A percentile compares a stretch with the other conserved stretches of the same genome.
phyloP scores from a whole-genome alignment of 2,329 filamentous ascomycete genomes.

The Epichloe gansuensis region DNA sequence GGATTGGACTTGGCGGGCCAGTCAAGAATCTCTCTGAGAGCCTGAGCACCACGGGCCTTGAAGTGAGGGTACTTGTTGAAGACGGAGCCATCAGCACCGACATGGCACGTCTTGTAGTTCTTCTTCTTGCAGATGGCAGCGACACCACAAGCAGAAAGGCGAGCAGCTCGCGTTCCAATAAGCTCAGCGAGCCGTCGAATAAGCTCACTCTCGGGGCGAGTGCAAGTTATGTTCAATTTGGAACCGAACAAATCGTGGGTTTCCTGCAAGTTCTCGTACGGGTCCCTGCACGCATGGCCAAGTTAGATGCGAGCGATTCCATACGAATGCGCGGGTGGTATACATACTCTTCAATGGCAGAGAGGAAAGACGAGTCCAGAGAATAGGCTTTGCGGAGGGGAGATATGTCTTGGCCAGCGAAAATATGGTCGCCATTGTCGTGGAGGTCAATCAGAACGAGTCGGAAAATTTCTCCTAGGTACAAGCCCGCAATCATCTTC shows the following conservation, averaged over 20 bases:
- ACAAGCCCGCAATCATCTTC: conserved; percentile 94
- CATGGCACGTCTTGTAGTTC: conserved; percentile 73
- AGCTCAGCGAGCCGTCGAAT: conserved; percentile 81
- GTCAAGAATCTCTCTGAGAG: conserved; percentile 88
- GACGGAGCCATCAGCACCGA: conserved; percentile 91
- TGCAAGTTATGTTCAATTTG: conserved; percentile 59
- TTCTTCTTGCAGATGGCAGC: conserved; percentile 97
- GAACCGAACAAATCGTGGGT: conserved; percentile 70
- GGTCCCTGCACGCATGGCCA: conserved; percentile 46
- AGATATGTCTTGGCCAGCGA: conserved; percentile 69
- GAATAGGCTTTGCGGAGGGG: conserved; percentile 76
- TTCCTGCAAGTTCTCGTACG: conserved; percentile 88
- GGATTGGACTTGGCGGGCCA: conserved; percentile 60
- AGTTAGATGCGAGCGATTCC: not conserved
- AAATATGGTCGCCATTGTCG: conserved; percentile 66
- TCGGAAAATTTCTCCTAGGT: conserved; percentile 89
- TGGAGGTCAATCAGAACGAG: conserved; percentile 75
- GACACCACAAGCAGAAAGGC: conserved; percentile 86
- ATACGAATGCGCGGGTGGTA: not conserved
- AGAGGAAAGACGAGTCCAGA: conserved; percentile 86
- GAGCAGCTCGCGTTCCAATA: conserved; percentile 86
- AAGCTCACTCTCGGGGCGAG: conserved; percentile 72
- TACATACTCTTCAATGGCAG: conserved; percentile 73
- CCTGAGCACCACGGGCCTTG: conserved; percentile 80
- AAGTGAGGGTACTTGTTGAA: conserved; percentile 99